Evolutionary conservation across 2,329 filamentous ascomycete genomes (phyloP), one percentile per base, ranked within the genome.

Genomic region (Didymella arachidicola): DNA sequence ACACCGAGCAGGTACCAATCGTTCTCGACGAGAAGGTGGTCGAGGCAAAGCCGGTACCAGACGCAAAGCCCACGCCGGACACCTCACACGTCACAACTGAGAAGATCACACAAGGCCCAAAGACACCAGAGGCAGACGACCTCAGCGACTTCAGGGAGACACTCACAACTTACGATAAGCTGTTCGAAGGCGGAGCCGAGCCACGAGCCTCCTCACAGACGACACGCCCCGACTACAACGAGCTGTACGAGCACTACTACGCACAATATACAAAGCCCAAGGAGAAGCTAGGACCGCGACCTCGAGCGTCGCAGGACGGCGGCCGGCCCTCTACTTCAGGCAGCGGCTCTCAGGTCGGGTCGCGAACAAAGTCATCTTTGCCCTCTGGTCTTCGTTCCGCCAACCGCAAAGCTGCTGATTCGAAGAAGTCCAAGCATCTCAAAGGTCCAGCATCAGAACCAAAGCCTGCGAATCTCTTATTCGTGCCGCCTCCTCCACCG

Each of bases 241-340:
- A 82, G 54, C 70, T 79, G 14, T 81, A 80, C 63, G 78, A 78
- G 53, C 77, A 78, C 60, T 81, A 81, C 52, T 81, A 83, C 65
- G 80, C 80, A 22, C 74, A 79, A 43, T 81, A 80, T 67, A 92
- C 78, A 66, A 92, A 91, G 70, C 89, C 89, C 42, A 97, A 96
- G 75, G 88, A 97, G 55, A 97, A 96, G 78, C 85, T 97, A 42
- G 95, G 89, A 1, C 94, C 95, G 4, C 85, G 95, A 51, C 94
- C 94, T 10, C 86, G 94, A 44, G 93, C 93, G 26, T 94, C 92
- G 2, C 73, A 88, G 41, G 89, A 92, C 61, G 80, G 84, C 64
- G 83, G 86, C 57, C 84, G 88, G 45, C 84, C 85, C 44, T 82
- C 89, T 79, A 78, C 87, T 75, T 78, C 84, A 51, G 78, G 87